Evolutionary conservation across 768 basidiomycete species (phyloP).

Genomic region (Tricholoma saponaceum): DNA sequence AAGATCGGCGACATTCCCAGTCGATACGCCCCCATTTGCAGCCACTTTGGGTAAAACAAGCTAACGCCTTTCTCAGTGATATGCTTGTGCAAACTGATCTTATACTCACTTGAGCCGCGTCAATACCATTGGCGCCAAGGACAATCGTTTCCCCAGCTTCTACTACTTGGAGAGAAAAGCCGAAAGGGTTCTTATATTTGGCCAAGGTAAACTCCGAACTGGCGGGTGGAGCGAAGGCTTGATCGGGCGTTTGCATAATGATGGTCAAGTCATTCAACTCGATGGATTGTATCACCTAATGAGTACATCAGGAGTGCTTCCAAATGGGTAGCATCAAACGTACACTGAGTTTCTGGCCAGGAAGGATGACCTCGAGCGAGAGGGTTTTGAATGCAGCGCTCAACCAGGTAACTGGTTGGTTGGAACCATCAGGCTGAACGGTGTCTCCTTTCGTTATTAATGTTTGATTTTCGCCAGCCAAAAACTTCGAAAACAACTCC

Average conservation of each 20-base stretch:
- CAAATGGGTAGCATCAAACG: constrained; percentile 9
- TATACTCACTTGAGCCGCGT: constrained; percentile 48
- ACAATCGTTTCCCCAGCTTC: constrained; percentile 52
- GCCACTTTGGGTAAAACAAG: constrained; percentile 45
- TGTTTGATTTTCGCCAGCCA: constrained; percentile 60
- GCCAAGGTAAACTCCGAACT: constrained; percentile 54
- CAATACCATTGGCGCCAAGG: constrained; percentile 41
- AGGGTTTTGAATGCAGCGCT: constrained; percentile 69
- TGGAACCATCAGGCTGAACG: constrained; percentile 54
- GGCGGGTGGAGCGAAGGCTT: constrained; percentile 58
- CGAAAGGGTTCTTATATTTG: constrained; percentile 70
- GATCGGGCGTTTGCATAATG: constrained; percentile 42
- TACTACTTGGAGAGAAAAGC: constrained; percentile 55
- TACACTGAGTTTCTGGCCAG: constrained; percentile 54
- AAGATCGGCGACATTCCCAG: constrained; percentile 61
- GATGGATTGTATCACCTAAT: constrained; percentile 61
- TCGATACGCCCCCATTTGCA: constrained; percentile 60
- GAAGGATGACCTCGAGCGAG: constrained; percentile 54
- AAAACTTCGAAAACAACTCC: constrained; percentile 59
- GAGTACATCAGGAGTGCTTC: not conserved
- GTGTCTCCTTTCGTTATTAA: constrained; percentile 54
- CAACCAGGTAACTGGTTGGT: constrained; percentile 54
- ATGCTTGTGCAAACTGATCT: not conserved
- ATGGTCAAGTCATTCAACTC: constrained; percentile 53
- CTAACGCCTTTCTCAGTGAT: constrained; percentile 22